Conservation (phyloP, 495 filamentous ascomycete species). For the Annulohypoxylon maeteangense region DNA sequence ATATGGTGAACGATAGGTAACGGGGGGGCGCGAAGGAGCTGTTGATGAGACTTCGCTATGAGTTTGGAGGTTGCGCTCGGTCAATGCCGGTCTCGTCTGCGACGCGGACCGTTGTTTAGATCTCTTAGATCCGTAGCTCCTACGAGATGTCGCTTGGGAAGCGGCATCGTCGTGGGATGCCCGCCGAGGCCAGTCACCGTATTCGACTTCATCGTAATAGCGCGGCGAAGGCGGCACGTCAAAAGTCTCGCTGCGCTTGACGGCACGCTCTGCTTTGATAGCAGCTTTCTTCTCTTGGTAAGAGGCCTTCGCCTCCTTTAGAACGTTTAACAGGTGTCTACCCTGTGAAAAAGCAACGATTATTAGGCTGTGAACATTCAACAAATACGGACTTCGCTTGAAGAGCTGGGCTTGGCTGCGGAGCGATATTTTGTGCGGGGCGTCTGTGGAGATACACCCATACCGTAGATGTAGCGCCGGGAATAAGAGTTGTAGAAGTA, state of each 20-base stretch:
- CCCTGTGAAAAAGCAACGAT: constrained; percentile 64
- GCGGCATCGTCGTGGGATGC: constrained; percentile 51
- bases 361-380: constrained; percentile 24
- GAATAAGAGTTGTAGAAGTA: not conserved
- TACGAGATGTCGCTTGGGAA: constrained; percentile 52
- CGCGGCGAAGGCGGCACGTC: constrained; percentile 46
- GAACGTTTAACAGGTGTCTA: constrained; percentile 86
- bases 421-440: constrained; percentile 28
- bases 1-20: constrained; percentile 54
- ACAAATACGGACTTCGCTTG: not conserved
- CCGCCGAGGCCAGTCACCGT: constrained; percentile 38
- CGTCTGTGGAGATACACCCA: constrained; percentile 42
- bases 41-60: constrained; percentile 57
- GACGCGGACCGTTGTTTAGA: constrained; percentile 41
- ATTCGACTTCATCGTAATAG: constrained; percentile 43
- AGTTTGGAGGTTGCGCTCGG: constrained; percentile 54
- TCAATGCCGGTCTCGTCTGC: constrained; percentile 50
- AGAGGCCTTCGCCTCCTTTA: constrained; percentile 86
- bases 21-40: constrained; percentile 53
- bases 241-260: constrained; percentile 57
- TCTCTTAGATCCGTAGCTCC: constrained; percentile 48
- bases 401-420: constrained; percentile 2
- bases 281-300: constrained; percentile 86
- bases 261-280: constrained; percentile 70
- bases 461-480: constrained; percentile 3